Conservation (phyloP, 202 grass and related monocot species). For the Hordeum pubiflorum region DNA sequence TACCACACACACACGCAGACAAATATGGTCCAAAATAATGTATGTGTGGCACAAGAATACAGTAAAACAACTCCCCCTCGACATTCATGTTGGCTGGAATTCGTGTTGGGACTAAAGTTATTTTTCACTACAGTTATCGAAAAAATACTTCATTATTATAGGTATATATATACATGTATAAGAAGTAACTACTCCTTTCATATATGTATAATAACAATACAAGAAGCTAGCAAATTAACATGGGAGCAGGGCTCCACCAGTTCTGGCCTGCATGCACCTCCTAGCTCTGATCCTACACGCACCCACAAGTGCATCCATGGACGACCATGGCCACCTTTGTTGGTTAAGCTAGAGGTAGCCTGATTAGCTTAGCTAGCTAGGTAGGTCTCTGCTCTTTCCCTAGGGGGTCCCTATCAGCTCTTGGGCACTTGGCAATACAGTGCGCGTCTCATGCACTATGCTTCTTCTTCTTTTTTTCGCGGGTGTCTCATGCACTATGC, state of each 20-base stretch:
- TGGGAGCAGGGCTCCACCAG: background rate
- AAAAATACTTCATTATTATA: too few species aligned
- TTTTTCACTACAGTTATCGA: too few species aligned
- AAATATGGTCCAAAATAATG: too few species aligned
- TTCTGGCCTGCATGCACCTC: background rate
- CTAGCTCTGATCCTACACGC: slow-evolving; percentile 24
- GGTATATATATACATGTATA: background rate
- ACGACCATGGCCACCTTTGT: slow-evolving; percentile 16
- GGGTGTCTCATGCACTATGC: slow-evolving; percentile 30
- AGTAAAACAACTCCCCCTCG: too few species aligned
- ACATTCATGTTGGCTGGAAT: too few species aligned
- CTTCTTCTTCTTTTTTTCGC: background rate
- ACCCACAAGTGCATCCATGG: slow-evolving; percentile 20
- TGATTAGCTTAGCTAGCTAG: slow-evolving; percentile 31
- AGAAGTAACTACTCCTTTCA: background rate
- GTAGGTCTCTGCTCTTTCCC: slow-evolving; percentile 14
- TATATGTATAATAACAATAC: background rate
- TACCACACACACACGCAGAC: too few species aligned
- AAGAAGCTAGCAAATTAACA: background rate
- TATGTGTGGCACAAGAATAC: too few species aligned
- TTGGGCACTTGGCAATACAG: slow-evolving; percentile 5
- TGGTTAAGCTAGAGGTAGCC: slow-evolving; percentile 34
- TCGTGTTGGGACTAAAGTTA: too few species aligned
- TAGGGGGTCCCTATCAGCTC: slow-evolving; percentile 16
- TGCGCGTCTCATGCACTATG: slow-evolving; percentile 33